Evolutionary conservation across 164 flowering plant genomes (phyloP), one percentile per base, ranked within the genome.

Genomic region (Umbellularia californica): DNA sequence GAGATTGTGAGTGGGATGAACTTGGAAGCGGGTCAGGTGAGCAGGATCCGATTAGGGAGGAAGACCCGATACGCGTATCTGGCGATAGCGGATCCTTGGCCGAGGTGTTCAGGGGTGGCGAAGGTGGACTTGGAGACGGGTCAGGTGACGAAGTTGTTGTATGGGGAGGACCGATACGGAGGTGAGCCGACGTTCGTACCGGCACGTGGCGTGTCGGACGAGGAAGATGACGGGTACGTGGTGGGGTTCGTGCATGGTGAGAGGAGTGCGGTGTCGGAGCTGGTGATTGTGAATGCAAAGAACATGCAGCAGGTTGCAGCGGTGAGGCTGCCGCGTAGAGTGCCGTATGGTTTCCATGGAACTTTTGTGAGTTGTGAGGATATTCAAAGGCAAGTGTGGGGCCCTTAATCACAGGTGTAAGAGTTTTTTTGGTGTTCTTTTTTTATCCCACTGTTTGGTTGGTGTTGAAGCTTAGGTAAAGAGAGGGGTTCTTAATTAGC

Each of bases 311-410:
- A 83, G 4, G 93, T 90, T 71, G 97, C 98, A 2, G 67, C 87
- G 0, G 84, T 94, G 5, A 81, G 82, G 80, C 77, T 94, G 23
- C 96, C 94, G 2, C 84, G 93, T 0, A 78, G 98, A 27, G 98
- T 94, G n/a, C 98, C 98, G 0, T 94, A 92, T 60, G 98, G 98
- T 1, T 89, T 94, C 58, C 98, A 92, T 71, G 98, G 98, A 17
- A 94, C 98, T 1, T 77, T 77, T 47, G 79, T 77, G 33, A 77
- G 65, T 27, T 60, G 20, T 19, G 63, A 64, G 22, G 19, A 52
- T 27, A 22, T 75, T 2, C 20, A n/a, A 19, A 51, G 9, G 65
- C 76, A 74, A 25, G 35, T 17, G 1, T 47, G 23, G 23, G 33
- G 58, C 58, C 17, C 19, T 14, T 52, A 15, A 4, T 30, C 35